These are phyloP conservation scores for Jatropha podagrica DNA, from an alignment of 441 rosid genomes.

Conservation along the genomic window DNA sequence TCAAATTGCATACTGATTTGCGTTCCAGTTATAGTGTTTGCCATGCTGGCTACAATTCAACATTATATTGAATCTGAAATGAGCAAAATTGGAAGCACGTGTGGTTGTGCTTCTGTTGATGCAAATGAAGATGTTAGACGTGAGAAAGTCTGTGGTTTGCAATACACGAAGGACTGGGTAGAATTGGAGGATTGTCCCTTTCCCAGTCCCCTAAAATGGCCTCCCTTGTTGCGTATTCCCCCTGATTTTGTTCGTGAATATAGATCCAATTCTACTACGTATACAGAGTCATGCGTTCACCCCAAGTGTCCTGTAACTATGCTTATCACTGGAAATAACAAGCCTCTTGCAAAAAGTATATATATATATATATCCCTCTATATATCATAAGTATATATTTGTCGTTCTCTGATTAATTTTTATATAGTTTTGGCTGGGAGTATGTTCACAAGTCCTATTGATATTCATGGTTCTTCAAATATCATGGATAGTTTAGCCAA, in stretches of 20 bases:
- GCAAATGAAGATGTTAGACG: constrained; percentile 39
- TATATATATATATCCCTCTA: constrained; percentile 18
- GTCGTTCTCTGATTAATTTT: neutral
- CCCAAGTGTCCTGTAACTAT: constrained; percentile 54
- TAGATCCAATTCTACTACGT: constrained; percentile 25
- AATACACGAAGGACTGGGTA: constrained; percentile 40
- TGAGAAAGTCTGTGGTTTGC: constrained; percentile 52
- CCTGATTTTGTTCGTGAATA: constrained; percentile 56
- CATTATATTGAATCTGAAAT: constrained; percentile 38
- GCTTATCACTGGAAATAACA: constrained; percentile 68
- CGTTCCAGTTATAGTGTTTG: constrained; percentile 67
- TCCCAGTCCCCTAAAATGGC: constrained; percentile 64
- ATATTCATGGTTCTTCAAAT: neutral
- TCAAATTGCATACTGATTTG: constrained; percentile 68
- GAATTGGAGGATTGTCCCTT: constrained; percentile 52
- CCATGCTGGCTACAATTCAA: constrained; percentile 55
- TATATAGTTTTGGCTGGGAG: neutral
- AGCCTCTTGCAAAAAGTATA: constrained; percentile 63
- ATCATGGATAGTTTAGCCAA: constrained; percentile 22
- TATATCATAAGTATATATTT: neutral
- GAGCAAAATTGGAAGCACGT: constrained; percentile 30
- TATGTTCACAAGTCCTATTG: constrained; percentile 1
- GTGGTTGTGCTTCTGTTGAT: constrained; percentile 54
- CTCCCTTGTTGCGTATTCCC: constrained; percentile 74
- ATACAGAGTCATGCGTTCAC: constrained; percentile 50